Evolutionary conservation across 305 asterid species (phyloP).

Genomic region (Plantago lanceolata): DNA sequence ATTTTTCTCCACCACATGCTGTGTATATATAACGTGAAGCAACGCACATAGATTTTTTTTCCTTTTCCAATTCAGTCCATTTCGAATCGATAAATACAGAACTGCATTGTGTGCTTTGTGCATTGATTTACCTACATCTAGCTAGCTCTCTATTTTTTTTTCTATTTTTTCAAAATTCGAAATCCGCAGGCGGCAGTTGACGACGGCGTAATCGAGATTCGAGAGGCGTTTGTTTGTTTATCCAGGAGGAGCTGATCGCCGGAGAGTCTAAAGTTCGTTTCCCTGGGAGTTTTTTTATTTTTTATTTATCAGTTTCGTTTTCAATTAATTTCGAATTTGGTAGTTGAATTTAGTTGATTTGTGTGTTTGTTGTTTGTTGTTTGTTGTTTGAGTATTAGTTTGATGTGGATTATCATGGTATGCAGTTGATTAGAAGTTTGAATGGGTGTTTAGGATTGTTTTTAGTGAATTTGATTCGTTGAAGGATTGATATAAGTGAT

Average conservation of each 20-base stretch:
- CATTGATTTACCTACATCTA: not conserved
- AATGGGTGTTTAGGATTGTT: not conserved
- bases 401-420: not conserved
- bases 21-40: too few relatives aligned
- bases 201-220: not conserved
- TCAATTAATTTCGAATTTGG: not conserved
- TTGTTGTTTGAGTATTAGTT: not conserved
- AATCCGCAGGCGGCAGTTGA: slow-evolving; percentile 8
- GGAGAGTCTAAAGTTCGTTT: slow-evolving; percentile 36
- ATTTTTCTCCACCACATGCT: too few relatives aligned
- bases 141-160: not conserved
- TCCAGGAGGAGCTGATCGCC: not conserved
- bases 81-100: not conserved
- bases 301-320: not conserved
- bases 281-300: slow-evolving; percentile 16
- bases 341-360: too few relatives aligned
- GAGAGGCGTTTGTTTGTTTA: slow-evolving; percentile 3
- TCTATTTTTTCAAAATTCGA: slow-evolving; percentile 11
- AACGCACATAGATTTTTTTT: too few relatives aligned
- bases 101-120: not conserved
- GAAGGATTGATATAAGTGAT: too few relatives aligned
- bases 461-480: too few relatives aligned
- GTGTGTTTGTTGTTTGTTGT: not conserved
- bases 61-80: not conserved
- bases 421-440: not conserved